Evolutionary conservation across 164 flowering plant genomes (phyloP).

Genomic region (Amborella trichopoda): DNA sequence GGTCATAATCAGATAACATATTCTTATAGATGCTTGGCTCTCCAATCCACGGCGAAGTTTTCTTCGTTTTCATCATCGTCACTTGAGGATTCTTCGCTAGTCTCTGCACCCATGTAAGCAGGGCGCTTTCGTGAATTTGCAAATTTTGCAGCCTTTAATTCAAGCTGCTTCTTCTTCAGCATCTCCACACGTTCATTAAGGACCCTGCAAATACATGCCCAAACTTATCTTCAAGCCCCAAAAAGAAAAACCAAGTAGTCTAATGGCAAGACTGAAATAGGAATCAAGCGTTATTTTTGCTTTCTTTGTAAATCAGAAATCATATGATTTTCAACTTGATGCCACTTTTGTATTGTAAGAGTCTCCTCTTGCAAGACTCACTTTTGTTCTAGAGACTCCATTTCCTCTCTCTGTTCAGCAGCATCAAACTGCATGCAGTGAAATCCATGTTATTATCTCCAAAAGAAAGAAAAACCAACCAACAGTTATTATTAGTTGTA

Average conservation of each 20-base stretch:
- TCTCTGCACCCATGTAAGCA: slow-evolving; percentile 16
- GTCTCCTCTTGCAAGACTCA: too few species aligned
- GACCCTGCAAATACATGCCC: too few species aligned
- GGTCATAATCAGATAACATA: too few species aligned
- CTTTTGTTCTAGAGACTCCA: slow-evolving; percentile 73
- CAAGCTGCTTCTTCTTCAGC: slow-evolving; percentile 55
- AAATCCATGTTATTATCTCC: not conserved
- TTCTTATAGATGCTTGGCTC: slow-evolving; percentile 65
- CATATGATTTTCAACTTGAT: not conserved
- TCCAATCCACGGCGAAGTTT: slow-evolving; percentile 75
- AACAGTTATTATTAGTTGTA: too few species aligned
- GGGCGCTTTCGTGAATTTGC: slow-evolving; percentile 12
- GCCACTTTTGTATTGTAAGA: slow-evolving; percentile 3
- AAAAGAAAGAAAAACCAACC: too few species aligned
- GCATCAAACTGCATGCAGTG: slow-evolving; percentile 89
- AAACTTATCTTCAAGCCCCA: not conserved
- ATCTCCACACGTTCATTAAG: slow-evolving; percentile 58
- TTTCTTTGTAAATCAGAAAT: not conserved
- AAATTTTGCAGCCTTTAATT: slow-evolving; percentile 42
- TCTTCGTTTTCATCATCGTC: slow-evolving; percentile 44
- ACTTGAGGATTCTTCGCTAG: slow-evolving; percentile 43
- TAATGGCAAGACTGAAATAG: too few species aligned
- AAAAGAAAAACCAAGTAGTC: not conserved
- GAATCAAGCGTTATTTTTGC: too few species aligned
- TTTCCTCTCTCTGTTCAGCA: slow-evolving; percentile 79